Evolutionary conservation across 1,139 yeast species (phyloP).

Genomic region (Cylindricascospora bacillispora): DNA sequence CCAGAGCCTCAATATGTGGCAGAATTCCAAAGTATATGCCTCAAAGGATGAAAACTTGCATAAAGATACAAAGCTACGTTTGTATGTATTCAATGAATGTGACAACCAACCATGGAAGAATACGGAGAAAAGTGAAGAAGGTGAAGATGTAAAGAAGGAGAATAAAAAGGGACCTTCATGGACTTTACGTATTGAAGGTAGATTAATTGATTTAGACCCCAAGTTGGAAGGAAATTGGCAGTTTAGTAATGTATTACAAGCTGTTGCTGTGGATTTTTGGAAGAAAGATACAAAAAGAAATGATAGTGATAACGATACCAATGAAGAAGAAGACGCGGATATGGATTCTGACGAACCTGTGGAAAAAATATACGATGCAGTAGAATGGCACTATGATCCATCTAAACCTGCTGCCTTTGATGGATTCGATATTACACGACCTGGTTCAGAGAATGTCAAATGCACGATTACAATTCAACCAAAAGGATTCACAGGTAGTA

Average conservation of each 20-base stretch:
- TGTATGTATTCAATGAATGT: constrained; percentile 70
- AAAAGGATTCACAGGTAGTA: constrained; percentile 54
- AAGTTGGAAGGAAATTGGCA: constrained; percentile 36
- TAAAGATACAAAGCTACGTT: constrained; percentile 33
- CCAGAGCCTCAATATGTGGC: not conserved
- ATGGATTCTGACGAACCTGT: constrained; percentile 3
- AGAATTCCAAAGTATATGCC: not conserved
- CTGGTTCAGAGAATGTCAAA: constrained; percentile 54
- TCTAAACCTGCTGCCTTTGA: constrained; percentile 52
- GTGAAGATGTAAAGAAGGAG: no score
- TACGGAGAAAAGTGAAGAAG: constrained; percentile 19
- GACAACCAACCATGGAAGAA: constrained; percentile 91
- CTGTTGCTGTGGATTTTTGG: constrained; percentile 69
- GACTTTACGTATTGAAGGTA: constrained; percentile 85
- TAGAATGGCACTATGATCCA: constrained; percentile 60
- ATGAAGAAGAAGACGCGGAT: constrained; percentile 3
- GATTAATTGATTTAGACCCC: constrained; percentile 32
- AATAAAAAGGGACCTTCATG: no score
- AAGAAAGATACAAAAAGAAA: constrained; percentile 2
- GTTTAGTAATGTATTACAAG: constrained; percentile 75
- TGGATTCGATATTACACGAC: constrained; percentile 76
- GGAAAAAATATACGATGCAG: constrained; percentile 26
- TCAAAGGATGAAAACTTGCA: not conserved
- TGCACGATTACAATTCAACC: constrained; percentile 70
- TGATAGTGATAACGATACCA: not conserved